A percentile compares a stretch with the other conserved stretches of the same genome.
Evolutionary conservation across 164 flowering plant genomes (phyloP).

Genomic region (Magnolia changhungtana): DNA sequence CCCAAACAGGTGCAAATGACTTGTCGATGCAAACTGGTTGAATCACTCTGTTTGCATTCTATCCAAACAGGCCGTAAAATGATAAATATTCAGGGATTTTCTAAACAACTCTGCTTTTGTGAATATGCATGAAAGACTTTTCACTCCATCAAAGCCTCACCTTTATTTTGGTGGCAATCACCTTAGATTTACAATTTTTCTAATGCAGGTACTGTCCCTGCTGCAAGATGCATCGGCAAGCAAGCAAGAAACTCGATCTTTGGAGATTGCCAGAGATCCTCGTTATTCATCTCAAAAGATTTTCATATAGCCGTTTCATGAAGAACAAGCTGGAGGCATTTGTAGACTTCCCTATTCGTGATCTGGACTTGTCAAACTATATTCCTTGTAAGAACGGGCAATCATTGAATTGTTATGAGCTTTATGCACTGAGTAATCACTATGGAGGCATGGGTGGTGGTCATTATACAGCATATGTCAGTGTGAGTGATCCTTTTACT

Average conservation of each 20-base stretch:
- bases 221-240: slow-evolving; percentile 86
- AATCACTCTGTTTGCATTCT: too few relatives aligned
- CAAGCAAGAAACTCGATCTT: slow-evolving; percentile 89
- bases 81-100: too few relatives aligned
- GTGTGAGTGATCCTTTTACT: slow-evolving; percentile 50
- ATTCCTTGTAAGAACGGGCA: slow-evolving; percentile 41
- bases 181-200: background rate
- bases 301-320: slow-evolving; percentile 69
- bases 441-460: slow-evolving; percentile 97
- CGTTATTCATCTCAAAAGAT: slow-evolving; percentile 88
- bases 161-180: background rate
- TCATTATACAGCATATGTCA: slow-evolving; percentile 84
- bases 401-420: slow-evolving; percentile 49
- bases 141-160: background rate
- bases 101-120: too few relatives aligned
- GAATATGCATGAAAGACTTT: too few relatives aligned
- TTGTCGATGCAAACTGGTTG: too few relatives aligned
- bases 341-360: slow-evolving; percentile 78
- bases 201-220: slow-evolving; percentile 76
- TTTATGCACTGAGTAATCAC: slow-evolving; percentile 90
- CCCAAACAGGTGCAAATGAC: too few relatives aligned
- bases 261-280: slow-evolving; percentile 96
- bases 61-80: too few relatives aligned
- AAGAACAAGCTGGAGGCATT: slow-evolving; percentile 90
- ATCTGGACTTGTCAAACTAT: slow-evolving; percentile 72